Evolutionary conservation across 768 basidiomycete species (phyloP).

Genomic region (Leucocoprinus birnbaumii): DNA sequence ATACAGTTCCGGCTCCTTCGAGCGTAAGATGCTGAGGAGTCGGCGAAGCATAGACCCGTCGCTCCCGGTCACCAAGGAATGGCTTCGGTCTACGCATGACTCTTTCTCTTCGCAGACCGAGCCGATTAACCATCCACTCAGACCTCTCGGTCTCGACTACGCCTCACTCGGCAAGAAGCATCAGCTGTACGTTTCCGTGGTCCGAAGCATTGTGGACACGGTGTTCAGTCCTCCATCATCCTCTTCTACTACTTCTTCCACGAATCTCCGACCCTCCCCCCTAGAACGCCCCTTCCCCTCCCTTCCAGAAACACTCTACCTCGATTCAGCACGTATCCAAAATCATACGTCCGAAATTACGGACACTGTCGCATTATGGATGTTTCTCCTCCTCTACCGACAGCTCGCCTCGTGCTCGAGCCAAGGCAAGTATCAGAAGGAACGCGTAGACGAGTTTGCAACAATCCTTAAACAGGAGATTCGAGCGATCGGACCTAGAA

Average conservation of each 20-base stretch:
- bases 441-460: slow-evolving; percentile 7
- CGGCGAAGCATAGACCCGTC: slow-evolving; percentile 43
- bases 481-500: slow-evolving; percentile 62
- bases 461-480: slow-evolving; percentile 68
- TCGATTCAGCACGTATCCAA: slow-evolving; percentile 70
- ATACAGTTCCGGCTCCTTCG: slow-evolving; percentile 75
- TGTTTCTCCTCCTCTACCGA: slow-evolving; percentile 79
- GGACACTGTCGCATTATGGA: slow-evolving; percentile 72
- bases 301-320: slow-evolving; percentile 74
- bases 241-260: slow-evolving; percentile 28
- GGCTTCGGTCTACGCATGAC: slow-evolving; percentile 56
- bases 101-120: slow-evolving; percentile 37
- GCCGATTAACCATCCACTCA: slow-evolving; percentile 40
- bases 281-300: slow-evolving; percentile 15
- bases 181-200: slow-evolving; percentile 51
- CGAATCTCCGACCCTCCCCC: slow-evolving; percentile 19
- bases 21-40: slow-evolving; percentile 73
- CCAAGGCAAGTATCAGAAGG: slow-evolving; percentile 9
- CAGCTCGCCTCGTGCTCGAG: slow-evolving; percentile 56
- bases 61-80: slow-evolving; percentile 56
- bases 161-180: slow-evolving; percentile 45
- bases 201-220: slow-evolving; percentile 63
- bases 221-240: slow-evolving; percentile 51
- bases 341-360: slow-evolving; percentile 68
- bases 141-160: slow-evolving; percentile 43